Conservation (phyloP, 345 rosid species). For the Bruguiera gymnorhiza region DNA sequence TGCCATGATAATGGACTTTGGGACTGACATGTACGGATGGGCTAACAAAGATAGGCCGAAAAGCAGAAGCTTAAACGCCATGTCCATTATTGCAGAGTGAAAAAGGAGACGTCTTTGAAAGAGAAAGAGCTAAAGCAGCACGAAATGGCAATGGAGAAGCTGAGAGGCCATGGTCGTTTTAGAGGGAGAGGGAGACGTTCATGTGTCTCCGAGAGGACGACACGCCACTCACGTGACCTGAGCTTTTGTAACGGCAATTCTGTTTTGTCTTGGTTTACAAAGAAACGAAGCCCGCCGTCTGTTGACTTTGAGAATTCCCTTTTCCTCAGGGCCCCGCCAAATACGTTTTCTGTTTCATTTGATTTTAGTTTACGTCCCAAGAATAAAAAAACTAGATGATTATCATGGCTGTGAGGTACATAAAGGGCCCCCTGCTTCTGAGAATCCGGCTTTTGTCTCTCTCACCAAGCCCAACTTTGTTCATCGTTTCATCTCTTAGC, state of each 20-base stretch:
- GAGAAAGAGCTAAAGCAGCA: neutral
- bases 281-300: too few relatives aligned
- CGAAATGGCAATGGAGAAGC: constrained; percentile 11
- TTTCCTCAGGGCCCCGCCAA: neutral
- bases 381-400: too few relatives aligned
- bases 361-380: too few relatives aligned
- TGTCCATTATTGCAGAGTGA: constrained; percentile 13
- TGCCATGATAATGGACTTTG: constrained; percentile 12
- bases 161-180: constrained; percentile 34
- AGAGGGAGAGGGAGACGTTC: constrained; percentile 7
- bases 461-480: neutral
- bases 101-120: neutral
- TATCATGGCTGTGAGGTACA: neutral
- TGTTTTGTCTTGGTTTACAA: constrained; percentile 6
- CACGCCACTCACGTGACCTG: constrained; percentile 57
- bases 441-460: constrained; percentile 28
- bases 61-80: constrained; percentile 27
- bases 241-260: constrained; percentile 34
- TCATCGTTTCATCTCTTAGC: neutral
- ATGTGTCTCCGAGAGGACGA: constrained; percentile 15
- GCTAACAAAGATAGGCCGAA: constrained; percentile 15
- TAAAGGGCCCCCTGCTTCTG: constrained; percentile 3
- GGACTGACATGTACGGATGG: constrained; percentile 9
- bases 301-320: neutral
- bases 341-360: neutral